These are phyloP conservation scores for Fusarium udum DNA, from an alignment of 2,329 filamentous ascomycete genomes.

Conservation along the genomic window DNA sequence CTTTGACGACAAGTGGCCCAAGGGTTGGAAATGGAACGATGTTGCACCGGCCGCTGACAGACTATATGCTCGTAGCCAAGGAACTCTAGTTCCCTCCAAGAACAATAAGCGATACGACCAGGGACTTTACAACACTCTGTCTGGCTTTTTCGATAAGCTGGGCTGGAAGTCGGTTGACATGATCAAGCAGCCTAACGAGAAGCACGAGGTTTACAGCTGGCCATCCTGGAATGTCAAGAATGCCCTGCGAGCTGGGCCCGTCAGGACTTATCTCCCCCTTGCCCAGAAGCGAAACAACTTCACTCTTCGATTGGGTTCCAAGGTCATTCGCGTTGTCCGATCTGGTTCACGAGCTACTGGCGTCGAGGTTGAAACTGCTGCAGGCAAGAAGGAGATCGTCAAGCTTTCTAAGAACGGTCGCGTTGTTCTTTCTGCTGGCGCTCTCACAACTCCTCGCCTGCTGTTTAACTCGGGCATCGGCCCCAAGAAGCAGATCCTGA, in stretches of 20 bases:
- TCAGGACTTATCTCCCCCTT: constrained; percentile 74
- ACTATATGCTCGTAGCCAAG: constrained; percentile 63
- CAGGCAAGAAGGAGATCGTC: constrained; percentile 63
- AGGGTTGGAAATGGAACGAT: constrained; percentile 69
- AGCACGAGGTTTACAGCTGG: constrained; percentile 72
- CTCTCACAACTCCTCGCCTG: constrained; percentile 74
- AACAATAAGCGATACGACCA: constrained; percentile 74
- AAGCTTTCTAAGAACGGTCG: constrained; percentile 68
- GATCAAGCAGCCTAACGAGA: constrained; percentile 67
- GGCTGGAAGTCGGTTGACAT: constrained; percentile 72
- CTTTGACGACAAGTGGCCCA: constrained; percentile 73
- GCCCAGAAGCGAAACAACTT: constrained; percentile 70
- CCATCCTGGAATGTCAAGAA: constrained; percentile 74
- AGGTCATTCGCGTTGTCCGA: constrained; percentile 71
- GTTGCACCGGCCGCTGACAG: constrained; percentile 66
- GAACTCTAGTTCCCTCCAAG: constrained; percentile 68
- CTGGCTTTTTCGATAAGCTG: constrained; percentile 64
- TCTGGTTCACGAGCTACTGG: constrained; percentile 69
- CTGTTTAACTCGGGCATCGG: constrained; percentile 70
- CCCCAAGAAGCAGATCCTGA: constrained; percentile 65
- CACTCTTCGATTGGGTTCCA: constrained; percentile 69
- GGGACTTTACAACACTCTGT: constrained; percentile 70
- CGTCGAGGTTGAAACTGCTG: constrained; percentile 65
- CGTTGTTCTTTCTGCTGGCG: constrained; percentile 72
- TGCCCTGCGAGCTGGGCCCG: constrained; percentile 73